phyloP scores from a whole-genome alignment of 257 asterid genomes.

The Solanum appendiculatum region DNA sequence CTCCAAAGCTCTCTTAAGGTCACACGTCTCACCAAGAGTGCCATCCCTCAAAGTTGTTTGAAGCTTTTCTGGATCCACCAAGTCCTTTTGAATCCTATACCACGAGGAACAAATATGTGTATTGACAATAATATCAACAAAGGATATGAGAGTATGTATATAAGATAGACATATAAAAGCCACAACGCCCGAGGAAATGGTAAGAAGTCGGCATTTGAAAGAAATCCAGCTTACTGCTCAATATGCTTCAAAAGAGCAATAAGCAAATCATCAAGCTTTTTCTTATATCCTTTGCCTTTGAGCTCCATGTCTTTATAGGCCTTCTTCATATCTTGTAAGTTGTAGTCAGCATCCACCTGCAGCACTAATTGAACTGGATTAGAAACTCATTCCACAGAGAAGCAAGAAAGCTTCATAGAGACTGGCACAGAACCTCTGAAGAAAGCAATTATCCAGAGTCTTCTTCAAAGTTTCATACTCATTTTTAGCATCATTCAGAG shows the following conservation, averaged over 20 bases:
- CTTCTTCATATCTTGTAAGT: constrained; percentile 79
- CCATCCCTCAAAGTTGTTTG: constrained; percentile 50
- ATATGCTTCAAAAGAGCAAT: constrained; percentile 57
- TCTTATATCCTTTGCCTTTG: constrained; percentile 68
- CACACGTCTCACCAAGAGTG: constrained; percentile 42
- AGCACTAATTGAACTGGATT: neutral
- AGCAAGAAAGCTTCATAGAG: neutral
- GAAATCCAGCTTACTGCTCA: constrained; percentile 64
- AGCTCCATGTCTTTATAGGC: constrained; percentile 54
- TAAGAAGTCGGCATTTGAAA: neutral
- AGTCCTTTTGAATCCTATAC: constrained; percentile 71
- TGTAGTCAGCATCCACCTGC: constrained; percentile 90
- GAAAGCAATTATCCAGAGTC: constrained; percentile 67
- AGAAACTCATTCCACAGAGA: neutral
- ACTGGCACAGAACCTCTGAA: constrained; percentile 47
- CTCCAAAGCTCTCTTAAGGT: constrained; percentile 65
- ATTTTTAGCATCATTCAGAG: constrained; percentile 52
- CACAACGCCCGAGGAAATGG: neutral
- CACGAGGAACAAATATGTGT: neutral
- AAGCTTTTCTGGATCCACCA: constrained; percentile 80
- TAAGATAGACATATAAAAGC: neutral
- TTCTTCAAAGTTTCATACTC: constrained; percentile 72
- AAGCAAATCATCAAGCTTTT: constrained; percentile 63
- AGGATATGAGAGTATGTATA: neutral
- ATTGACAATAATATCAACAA: neutral